A percentile compares a stretch with the other conserved stretches of the same genome.
Conservation (phyloP, 176 grass and related monocot species). For the Dactylis glomerata region DNA sequence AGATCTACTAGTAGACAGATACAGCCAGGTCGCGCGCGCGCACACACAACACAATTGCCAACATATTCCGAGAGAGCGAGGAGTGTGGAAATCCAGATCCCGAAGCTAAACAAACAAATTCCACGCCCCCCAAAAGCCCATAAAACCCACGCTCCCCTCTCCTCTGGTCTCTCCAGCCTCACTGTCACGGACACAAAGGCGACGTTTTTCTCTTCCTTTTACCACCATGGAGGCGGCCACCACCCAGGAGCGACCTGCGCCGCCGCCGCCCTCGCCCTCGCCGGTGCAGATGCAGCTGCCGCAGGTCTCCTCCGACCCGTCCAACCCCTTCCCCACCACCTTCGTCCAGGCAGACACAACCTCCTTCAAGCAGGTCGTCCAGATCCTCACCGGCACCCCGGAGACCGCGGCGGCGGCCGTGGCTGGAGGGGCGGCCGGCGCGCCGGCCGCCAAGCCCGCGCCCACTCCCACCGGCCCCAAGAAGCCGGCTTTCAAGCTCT, state of each 20-base stretch:
- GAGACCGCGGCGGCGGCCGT: constrained; percentile 59
- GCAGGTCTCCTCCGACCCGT: constrained; percentile 27
- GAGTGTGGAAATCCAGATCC: constrained; percentile 49
- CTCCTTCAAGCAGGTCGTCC: constrained; percentile 77
- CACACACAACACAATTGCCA: constrained; percentile 12
- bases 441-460: background rate
- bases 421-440: constrained; percentile 20
- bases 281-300: background rate
- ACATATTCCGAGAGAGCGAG: constrained; percentile 15
- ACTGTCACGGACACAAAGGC: constrained; percentile 21
- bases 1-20: background rate
- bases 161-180: background rate
- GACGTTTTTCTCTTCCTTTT: constrained; percentile 24
- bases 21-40: constrained; percentile 2
- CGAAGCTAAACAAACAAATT: constrained; percentile 33
- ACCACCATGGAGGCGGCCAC: constrained; percentile 45
- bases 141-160: constrained; percentile 24
- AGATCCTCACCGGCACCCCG: constrained; percentile 82
- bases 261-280: constrained; percentile 18
- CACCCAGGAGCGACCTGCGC: constrained; percentile 29
- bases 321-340: constrained; percentile 57
- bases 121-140: constrained; percentile 32
- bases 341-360: constrained; percentile 66
- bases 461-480: constrained; percentile 44
- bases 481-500: constrained; percentile 75